These are phyloP conservation scores for Talaromyces sp. DNA, from an alignment of 2,329 filamentous ascomycete species.

Conservation along the genomic window DNA sequence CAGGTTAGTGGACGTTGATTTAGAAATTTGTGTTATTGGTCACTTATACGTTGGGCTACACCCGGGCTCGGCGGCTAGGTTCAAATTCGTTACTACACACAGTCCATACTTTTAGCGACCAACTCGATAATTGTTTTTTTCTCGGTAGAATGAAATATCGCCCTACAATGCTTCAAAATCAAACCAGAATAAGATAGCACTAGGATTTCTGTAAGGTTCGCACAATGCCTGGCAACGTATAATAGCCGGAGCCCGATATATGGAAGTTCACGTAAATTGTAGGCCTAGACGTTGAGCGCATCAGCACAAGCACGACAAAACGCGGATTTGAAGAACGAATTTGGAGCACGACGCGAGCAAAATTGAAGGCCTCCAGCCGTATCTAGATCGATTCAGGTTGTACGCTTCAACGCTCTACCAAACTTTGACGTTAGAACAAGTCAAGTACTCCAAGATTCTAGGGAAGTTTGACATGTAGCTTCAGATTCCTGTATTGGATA, in stretches of 20 bases:
- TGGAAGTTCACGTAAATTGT: not conserved
- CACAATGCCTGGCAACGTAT: not conserved
- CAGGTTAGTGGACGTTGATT: too few relatives aligned
- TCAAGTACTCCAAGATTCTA: not conserved
- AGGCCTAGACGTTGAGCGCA: not conserved
- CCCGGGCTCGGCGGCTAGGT: too few relatives aligned
- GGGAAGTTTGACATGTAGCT: not conserved
- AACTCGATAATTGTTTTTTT: too few relatives aligned
- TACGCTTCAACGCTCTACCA: not conserved
- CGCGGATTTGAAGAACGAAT: not conserved
- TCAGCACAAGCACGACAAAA: not conserved
- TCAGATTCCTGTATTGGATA: not conserved
- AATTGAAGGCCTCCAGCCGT: not conserved
- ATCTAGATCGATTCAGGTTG: not conserved
- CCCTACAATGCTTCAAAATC: too few relatives aligned
- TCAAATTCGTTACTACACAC: too few relatives aligned
- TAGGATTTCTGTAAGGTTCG: not conserved
- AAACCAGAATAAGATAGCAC: too few relatives aligned
- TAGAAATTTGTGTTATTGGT: not conserved
- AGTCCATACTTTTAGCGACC: too few relatives aligned
- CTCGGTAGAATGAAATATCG: too few relatives aligned
- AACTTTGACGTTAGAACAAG: not conserved
- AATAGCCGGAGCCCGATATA: not conserved
- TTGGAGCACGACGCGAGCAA: not conserved
- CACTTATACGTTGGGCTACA: not conserved